Evolutionary conservation across 2,329 filamentous ascomycete species (phyloP).

Genomic region (Fusarium sp.): DNA sequence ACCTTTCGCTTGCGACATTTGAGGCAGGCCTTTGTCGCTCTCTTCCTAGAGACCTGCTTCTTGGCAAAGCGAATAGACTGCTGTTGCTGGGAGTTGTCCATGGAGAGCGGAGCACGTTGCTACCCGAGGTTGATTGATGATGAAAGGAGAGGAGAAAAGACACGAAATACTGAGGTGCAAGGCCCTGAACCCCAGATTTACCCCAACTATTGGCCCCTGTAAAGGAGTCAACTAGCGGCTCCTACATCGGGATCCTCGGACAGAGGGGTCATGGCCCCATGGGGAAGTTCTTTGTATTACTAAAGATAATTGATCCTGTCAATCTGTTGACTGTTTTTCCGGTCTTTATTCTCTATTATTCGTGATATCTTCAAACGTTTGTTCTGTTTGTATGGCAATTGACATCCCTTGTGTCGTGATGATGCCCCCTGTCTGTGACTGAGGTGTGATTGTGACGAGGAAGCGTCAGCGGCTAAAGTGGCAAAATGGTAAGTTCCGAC

Average conservation of each 20-base stretch:
- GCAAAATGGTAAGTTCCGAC: background rate
- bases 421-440: background rate
- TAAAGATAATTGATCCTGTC: background rate
- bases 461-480: background rate
- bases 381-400: background rate
- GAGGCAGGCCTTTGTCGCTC: constrained; percentile 38
- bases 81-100: constrained; percentile 29
- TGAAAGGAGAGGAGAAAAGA: background rate
- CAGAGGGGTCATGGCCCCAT: background rate
- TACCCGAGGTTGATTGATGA: constrained; percentile 27
- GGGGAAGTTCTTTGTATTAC: background rate
- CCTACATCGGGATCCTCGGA: constrained; percentile 15
- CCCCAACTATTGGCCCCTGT: constrained; percentile 13
- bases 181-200: constrained; percentile 27
- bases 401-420: background rate
- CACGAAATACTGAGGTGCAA: constrained; percentile 5
- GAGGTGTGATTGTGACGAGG: background rate
- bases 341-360: background rate
- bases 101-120: constrained; percentile 11
- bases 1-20: constrained; percentile 40
- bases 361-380: background rate
- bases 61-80: constrained; percentile 35
- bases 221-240: constrained; percentile 15
- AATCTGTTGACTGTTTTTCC: background rate
- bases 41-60: constrained; percentile 35